Evolutionary conservation across 371 early-diverging fungal genomes (phyloP).

Genomic region (Catenaria anguillulae): DNA sequence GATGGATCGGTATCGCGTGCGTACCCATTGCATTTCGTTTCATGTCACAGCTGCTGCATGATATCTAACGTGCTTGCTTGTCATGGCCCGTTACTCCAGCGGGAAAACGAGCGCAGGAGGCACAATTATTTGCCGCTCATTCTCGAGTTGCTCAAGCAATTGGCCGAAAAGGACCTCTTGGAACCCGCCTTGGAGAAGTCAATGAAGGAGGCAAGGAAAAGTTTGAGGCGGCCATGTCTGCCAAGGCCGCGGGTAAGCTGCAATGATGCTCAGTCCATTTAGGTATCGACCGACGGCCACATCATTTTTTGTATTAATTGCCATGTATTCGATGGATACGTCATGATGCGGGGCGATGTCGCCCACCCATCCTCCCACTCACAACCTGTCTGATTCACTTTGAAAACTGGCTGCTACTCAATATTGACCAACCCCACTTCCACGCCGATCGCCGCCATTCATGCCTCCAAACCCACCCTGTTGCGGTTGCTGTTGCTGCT

Average conservation of each 20-base stretch:
- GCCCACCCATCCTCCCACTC: too few relatives aligned
- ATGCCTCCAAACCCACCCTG: constrained; percentile 11
- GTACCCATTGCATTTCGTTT: too few relatives aligned
- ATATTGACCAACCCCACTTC: too few relatives aligned
- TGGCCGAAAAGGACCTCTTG: constrained; percentile 47
- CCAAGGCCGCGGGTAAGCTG: background rate
- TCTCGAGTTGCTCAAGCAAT: constrained; percentile 42
- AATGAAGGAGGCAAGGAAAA: constrained; percentile 1
- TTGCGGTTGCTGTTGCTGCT: constrained; percentile 12
- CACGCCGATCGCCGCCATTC: too few relatives aligned
- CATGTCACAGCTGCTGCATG: background rate
- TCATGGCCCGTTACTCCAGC: constrained; percentile 17
- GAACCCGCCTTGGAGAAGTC: constrained; percentile 34
- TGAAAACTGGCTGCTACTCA: too few relatives aligned
- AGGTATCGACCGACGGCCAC: too few relatives aligned
- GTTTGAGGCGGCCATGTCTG: background rate
- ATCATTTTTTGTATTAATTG: too few relatives aligned
- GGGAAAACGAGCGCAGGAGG: constrained; percentile 56
- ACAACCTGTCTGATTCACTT: too few relatives aligned
- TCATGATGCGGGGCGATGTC: too few relatives aligned
- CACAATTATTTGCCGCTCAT: constrained; percentile 73
- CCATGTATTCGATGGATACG: too few relatives aligned
- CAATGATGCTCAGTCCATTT: too few relatives aligned
- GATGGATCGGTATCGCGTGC: constrained; percentile 20
- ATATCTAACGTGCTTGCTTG: background rate